phyloP scores from a whole-genome alignment of 1,139 yeast species.

The Geotrichum histeridarum region DNA sequence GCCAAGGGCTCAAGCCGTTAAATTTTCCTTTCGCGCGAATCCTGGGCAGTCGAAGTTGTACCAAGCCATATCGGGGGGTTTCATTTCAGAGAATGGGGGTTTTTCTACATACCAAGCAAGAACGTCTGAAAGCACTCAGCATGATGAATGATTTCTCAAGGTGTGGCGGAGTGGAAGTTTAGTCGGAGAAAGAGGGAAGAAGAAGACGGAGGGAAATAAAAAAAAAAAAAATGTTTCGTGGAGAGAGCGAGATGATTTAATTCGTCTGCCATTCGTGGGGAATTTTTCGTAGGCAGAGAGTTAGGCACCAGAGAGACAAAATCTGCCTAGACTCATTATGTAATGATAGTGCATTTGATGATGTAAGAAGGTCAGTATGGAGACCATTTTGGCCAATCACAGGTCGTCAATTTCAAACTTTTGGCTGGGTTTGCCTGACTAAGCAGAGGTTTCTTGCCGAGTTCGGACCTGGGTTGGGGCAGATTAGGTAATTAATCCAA shows the following conservation, averaged over 20 bases:
- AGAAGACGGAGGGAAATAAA: too few species aligned
- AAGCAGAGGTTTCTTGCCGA: not conserved
- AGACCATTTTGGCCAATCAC: constrained; percentile 2
- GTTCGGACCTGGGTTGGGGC: not conserved
- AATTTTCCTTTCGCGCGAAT: too few species aligned
- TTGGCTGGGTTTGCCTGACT: not conserved
- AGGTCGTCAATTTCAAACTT: not conserved
- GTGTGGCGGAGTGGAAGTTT: constrained; percentile 8
- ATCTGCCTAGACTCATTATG: constrained; percentile 30
- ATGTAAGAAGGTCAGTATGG: not conserved
- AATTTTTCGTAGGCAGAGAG: not conserved
- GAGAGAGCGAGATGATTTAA: constrained; percentile 5
- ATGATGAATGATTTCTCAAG: constrained; percentile 17
- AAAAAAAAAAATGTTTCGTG: constrained; percentile 10
- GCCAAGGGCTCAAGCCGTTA: too few species aligned
- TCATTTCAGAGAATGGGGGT: too few species aligned
- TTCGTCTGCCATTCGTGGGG: constrained; percentile 4
- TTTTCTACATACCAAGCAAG: constrained; percentile 25
- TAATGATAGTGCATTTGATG: not conserved
- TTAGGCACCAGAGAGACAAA: not conserved
- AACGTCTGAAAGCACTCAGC: constrained; percentile 28
- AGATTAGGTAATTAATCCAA: not conserved
- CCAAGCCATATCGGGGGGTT: too few species aligned
- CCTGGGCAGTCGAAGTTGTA: too few species aligned
- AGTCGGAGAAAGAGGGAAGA: not conserved